Conservation (phyloP, 768 basidiomycete genomes). For the Suillus fuscotomentosus region DNA sequence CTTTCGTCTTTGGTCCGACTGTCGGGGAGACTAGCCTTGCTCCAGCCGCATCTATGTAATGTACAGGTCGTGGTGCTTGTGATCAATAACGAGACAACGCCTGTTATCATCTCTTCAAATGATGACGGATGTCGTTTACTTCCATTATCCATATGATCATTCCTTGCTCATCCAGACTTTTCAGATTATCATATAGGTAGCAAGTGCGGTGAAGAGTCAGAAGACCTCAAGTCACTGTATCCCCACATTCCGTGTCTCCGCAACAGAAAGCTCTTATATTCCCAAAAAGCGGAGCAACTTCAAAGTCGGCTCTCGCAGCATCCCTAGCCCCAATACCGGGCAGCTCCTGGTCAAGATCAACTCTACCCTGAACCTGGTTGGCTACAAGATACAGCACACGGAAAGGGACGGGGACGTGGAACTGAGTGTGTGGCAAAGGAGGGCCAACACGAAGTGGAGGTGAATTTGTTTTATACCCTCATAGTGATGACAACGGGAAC, state of each 20-base stretch:
- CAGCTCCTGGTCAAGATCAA: constrained; percentile 43
- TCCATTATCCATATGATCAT: neutral
- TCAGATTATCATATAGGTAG: neutral
- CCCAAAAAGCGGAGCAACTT: constrained; percentile 26
- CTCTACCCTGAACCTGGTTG: constrained; percentile 46
- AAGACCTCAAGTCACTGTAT: neutral
- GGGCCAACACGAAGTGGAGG: neutral
- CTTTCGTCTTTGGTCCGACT: neutral
- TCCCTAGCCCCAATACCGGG: constrained; percentile 34
- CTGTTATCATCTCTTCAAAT: neutral
- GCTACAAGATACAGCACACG: constrained; percentile 36
- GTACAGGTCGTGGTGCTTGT: neutral
- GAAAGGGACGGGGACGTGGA: constrained; percentile 4
- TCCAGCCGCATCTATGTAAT: neutral
- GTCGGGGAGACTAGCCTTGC: neutral
- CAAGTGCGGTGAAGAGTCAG: neutral
- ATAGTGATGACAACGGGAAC: neutral
- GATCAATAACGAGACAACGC: neutral
- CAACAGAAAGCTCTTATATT: constrained; percentile 28
- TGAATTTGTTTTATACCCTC: neutral
- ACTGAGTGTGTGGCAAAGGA: neutral
- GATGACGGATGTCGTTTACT: neutral
- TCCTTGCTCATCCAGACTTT: neutral
- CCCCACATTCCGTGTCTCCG: constrained; percentile 20
- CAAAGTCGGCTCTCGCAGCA: constrained; percentile 22